Base-by-base conservation (phyloP, 2,329 filamentous ascomycete species). In the Penicillium brevicompactum region DNA sequence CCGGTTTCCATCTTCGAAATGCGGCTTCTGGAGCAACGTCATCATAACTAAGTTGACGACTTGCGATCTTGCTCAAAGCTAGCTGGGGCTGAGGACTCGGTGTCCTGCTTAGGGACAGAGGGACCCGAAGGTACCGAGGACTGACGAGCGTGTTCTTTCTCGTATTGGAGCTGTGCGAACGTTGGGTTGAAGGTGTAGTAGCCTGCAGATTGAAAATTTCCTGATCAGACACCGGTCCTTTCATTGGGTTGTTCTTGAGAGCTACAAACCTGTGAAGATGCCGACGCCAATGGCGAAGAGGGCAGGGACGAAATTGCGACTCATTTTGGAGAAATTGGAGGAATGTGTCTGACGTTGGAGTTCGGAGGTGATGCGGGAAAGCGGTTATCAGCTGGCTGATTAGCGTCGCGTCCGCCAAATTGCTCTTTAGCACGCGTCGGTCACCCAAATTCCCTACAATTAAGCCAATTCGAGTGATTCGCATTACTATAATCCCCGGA, bases 151-250 rank as follows among this genome's bases (percentile, higher is more conserved):
- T 55, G 65, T 2, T 47, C 46, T 46, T 70, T 70, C 32, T 75
- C 70, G 40, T 56, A 49, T 22, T 74, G 67, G 32, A 74, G 62
- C 45, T 76, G 67, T 42, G 70, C 65, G 43, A 76, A 70, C 18
- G 74, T 69, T 21, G 76, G 76, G 49, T 77, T 72, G 65, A 78
- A 78, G 51, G 71, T 72, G 58, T 76, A 73, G 60, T 77, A 77
- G 41, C 75, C 76, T 78, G 58, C 32, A 49, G 45, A 45, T 51
- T 7, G 52, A 34, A 47, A 53, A 55, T 60, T 55, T 37, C 48
- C 31, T 41, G 22, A 50, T 60, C 60, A 65, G 61, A 32, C 51
- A 44, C 4, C 34, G 2, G 22, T 22, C 45, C 40, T n/a, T 40
- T 11, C 32, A 9, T 2, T 49, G 14, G 30, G 11, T 31, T n/a